Conservation (phyloP, 495 filamentous ascomycete genomes). For the Neurospora africana region DNA sequence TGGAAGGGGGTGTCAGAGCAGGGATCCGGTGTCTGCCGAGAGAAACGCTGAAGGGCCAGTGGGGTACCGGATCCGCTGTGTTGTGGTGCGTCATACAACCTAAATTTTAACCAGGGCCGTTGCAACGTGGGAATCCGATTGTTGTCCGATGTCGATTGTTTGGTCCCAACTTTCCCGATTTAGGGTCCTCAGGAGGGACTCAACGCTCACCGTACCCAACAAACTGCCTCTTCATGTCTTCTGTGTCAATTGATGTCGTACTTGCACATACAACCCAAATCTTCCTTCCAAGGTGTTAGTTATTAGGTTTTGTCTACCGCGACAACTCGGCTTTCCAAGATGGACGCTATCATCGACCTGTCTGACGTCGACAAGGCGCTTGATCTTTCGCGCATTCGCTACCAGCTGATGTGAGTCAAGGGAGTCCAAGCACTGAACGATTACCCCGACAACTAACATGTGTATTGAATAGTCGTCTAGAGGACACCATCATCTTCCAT, state of each 20-base stretch:
- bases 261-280: background rate
- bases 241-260: background rate
- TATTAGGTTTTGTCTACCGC: background rate
- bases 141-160: background rate
- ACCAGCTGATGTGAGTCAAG: conserved; percentile 74
- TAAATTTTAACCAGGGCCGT: background rate
- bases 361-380: conserved; percentile 73
- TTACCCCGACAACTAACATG: background rate
- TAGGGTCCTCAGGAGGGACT: background rate
- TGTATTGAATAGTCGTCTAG: conserved; percentile 58
- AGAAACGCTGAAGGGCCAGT: background rate
- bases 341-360: conserved; percentile 88
- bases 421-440: background rate
- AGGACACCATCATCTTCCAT: conserved; percentile 98
- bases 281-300: background rate
- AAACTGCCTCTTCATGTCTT: background rate
- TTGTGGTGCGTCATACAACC: background rate
- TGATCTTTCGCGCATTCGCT: conserved; percentile 86
- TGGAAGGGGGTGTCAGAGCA: background rate
- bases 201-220: background rate
- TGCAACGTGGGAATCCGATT: background rate
- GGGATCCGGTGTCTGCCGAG: background rate
- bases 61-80: background rate
- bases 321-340: conserved; percentile 26
- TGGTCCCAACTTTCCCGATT: background rate